Conservation (phyloP, 768 basidiomycete genomes). For the Termitomyces sp. region DNA sequence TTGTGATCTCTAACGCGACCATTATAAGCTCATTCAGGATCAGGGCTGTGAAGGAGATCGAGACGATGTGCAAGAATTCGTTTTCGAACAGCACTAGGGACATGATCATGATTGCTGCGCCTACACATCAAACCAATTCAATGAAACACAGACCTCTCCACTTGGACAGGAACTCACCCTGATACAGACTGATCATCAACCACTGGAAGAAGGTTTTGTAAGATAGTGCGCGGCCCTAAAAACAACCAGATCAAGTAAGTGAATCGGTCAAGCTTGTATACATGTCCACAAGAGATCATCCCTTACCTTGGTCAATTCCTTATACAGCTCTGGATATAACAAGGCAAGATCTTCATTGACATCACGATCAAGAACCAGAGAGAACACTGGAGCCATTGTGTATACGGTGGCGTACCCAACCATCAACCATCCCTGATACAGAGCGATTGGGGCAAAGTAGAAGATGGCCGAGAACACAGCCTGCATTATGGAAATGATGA, state of each 20-base stretch:
- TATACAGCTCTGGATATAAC: conserved; percentile 95
- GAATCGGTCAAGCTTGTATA: background rate
- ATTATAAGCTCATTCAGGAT: conserved; percentile 97
- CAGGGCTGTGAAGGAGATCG: conserved; percentile 95
- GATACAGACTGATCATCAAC: conserved; percentile 96
- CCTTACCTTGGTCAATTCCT: conserved; percentile 90
- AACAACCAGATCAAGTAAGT: background rate
- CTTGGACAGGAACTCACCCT: conserved; percentile 49
- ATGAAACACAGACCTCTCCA: background rate
- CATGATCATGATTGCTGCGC: conserved; percentile 98
- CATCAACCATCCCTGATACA: conserved; percentile 98
- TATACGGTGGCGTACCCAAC: conserved; percentile 95
- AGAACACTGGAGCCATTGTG: conserved; percentile 98
- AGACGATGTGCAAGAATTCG: conserved; percentile 96
- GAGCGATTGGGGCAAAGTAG: conserved; percentile 91
- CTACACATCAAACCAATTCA: conserved; percentile 28
- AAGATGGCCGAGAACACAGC: conserved; percentile 93
- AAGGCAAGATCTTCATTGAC: conserved; percentile 94
- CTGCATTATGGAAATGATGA: conserved; percentile 98
- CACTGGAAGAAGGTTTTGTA: conserved; percentile 99
- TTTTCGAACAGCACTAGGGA: conserved; percentile 94
- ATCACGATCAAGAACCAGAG: conserved; percentile 91
- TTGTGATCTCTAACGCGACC: conserved; percentile 97
- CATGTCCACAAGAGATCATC: background rate
- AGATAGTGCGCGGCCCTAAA: conserved; percentile 84